Conservation (phyloP, 73 alveolate species). For the Blepharisma japonicum region DNA sequence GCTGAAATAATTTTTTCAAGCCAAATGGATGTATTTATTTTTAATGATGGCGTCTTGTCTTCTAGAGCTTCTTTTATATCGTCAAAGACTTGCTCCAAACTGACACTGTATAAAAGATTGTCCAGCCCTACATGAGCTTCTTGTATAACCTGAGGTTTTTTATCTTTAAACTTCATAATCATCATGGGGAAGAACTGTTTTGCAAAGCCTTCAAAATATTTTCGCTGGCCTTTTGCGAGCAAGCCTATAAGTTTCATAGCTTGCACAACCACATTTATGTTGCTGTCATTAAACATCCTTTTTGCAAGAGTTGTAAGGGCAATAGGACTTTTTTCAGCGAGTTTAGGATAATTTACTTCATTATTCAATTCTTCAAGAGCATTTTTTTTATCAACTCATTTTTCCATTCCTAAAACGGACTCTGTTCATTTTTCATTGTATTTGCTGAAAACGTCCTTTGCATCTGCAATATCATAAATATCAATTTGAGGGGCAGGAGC, state of each 20-base stretch:
- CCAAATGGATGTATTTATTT: conserved; percentile 10
- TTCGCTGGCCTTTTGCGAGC: conserved; percentile 27
- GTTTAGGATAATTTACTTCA: conserved; percentile 11
- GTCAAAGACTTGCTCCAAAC: neutral
- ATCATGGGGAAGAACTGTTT: neutral
- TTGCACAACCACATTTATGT: conserved; percentile 7
- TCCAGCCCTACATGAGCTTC: conserved; percentile 18
- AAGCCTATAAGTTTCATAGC: conserved; percentile 21
- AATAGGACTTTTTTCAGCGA: neutral
- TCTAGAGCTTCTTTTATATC: neutral
- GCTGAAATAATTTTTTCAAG: neutral
- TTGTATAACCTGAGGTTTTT: neutral
- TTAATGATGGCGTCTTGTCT: conserved; percentile 26
- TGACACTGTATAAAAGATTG: conserved; percentile 5
- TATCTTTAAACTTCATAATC: conserved; percentile 1
- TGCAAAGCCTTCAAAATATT: neutral
- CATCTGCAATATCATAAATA: neutral
- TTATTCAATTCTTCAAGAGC: conserved; percentile 18
- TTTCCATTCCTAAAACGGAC: neutral
- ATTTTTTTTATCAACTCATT: conserved; percentile 24
- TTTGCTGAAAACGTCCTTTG: neutral
- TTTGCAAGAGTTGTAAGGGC: neutral
- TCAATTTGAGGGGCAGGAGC: neutral
- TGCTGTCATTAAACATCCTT: conserved; percentile 25
- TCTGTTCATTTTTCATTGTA: conserved; percentile 20